Base-by-base conservation (phyloP, 1,284 basidiomycete genomes). In the Boletus mariae region DNA sequence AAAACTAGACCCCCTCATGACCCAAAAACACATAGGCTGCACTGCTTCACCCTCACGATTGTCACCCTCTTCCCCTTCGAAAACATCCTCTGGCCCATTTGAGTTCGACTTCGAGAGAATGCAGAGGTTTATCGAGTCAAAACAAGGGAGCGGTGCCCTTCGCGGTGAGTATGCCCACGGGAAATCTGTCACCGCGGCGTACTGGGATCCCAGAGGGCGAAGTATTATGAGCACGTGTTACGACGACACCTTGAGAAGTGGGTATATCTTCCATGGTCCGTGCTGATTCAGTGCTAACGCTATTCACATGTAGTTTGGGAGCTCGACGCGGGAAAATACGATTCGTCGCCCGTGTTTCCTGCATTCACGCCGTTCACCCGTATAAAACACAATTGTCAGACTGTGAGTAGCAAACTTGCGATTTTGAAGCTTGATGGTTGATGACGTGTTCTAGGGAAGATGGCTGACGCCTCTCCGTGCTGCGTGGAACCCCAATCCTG, bases 221-320 rank as follows among this genome's bases (percentile, higher is more conserved):
- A 76, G 80, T 47, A 83, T 92, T 56, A 82, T 91, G 38, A 90
- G 87, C 67, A 92, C 90, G 5, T 83, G 83, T 63, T 91, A 92
- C 61, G 90, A 92, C 59, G 83, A 92, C 69, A 80, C 77, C 1
- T 60, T 92, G 35, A 75, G 87, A 61, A 59, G 89, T 90, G 63
- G 60, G 85, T 59, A 38, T 25, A 35, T 1, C 7, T 23, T 13
- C 8, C 5, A n/a, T 46, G 2, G 5, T 11, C 44, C 7, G 2
- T 28, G 7, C 11, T 34, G 1, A n/a, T n/a, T 23, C 12, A 12
- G n/a, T 42, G 32, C 47, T 71, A 49, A 70, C 40, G 17, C 32
- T 17, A 17, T 42, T 45, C 48, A 51, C 13, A 23, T 3, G 20
- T 55, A 91, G 89, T 91, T 40, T 92, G 88, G 89, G 82, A 90